Evolutionary conservation across 345 rosid genomes (phyloP), one percentile per base, ranked within the genome.

Genomic region (Arabis hirsuta): DNA sequence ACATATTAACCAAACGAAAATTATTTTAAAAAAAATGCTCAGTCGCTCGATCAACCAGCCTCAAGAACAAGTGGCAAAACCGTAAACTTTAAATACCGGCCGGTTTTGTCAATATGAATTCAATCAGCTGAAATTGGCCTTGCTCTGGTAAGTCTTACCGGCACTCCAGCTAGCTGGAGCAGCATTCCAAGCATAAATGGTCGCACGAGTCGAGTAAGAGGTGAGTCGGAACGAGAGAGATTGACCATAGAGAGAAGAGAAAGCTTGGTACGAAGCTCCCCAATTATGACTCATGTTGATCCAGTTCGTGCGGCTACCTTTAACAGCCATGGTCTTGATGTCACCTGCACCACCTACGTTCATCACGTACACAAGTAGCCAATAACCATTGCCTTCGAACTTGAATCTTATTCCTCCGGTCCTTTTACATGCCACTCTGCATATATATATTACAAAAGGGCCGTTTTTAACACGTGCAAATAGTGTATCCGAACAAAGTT

Each of bases 191-290:
- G 82, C 84, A 19, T 79, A 53, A 43, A 90, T 71, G 48, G 89
- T 92, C 71, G 87, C 79, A 70, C 82, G 87, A 48, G 88, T 78
- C 2, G 92, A 73, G 69, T 84, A 85, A 3, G 93, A 90, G 14
- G 86, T 82, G 69, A 92, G 2, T 72, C 79, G 79, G 79, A 92
- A 90, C 39, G 98, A 92, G 27, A 90, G 77, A 53, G 97, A 6
- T 63, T 93, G 98, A 20, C 97, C 93, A 1, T 79, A 63, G 0
- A 92, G 84, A 34, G 83, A 71, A 26, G 98, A 84, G 54, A 93
- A 90, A 14, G 97, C 98, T 68, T 92, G 98, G 59, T 88, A 92
- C 0, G 98, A 85, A 61, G 97, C 98, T 45, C 98, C 96, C 96
- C 97, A 90, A 41, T 93, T 90, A 63, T 93, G 97, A 84, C 89